These are phyloP conservation scores for Cadophora sp. DNA, from an alignment of 2,329 filamentous ascomycete species.

Conservation along the genomic window DNA sequence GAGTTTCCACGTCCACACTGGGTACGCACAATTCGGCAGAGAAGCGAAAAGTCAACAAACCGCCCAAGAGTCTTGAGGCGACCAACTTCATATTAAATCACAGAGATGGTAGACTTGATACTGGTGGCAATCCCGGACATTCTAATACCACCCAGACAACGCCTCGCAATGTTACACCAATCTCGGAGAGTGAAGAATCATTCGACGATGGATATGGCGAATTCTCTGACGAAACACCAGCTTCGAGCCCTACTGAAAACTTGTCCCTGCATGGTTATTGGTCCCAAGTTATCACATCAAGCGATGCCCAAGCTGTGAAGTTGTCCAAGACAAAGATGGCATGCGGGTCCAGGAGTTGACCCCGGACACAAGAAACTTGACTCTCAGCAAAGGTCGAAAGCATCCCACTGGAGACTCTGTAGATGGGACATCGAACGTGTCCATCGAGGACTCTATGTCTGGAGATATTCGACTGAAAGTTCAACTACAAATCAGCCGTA, in stretches of 20 bases:
- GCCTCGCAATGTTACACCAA: not conserved
- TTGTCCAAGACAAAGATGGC: not conserved
- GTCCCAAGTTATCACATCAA: not conserved
- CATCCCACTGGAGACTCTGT: not conserved
- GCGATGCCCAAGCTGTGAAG: not conserved
- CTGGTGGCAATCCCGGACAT: not conserved
- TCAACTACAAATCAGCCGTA: not conserved
- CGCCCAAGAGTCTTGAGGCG: not conserved
- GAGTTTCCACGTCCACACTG: not conserved
- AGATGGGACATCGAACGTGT: not conserved
- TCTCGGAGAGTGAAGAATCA: not conserved
- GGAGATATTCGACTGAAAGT: not conserved
- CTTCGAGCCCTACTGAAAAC: not conserved
- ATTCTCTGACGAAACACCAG: not conserved
- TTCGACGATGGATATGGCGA: not conserved
- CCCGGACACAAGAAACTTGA: not conserved
- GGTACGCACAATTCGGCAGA: not conserved
- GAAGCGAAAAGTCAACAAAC: conserved; percentile 9
- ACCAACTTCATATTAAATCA: not conserved
- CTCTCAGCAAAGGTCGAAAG: not conserved
- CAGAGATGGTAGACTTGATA: not conserved
- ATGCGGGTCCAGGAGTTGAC: no score
- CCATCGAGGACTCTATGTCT: not conserved
- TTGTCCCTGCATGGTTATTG: not conserved
- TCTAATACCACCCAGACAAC: not conserved